Conservation (phyloP, 2,329 filamentous ascomycete genomes). For the Chalaropsis thielavioides region DNA sequence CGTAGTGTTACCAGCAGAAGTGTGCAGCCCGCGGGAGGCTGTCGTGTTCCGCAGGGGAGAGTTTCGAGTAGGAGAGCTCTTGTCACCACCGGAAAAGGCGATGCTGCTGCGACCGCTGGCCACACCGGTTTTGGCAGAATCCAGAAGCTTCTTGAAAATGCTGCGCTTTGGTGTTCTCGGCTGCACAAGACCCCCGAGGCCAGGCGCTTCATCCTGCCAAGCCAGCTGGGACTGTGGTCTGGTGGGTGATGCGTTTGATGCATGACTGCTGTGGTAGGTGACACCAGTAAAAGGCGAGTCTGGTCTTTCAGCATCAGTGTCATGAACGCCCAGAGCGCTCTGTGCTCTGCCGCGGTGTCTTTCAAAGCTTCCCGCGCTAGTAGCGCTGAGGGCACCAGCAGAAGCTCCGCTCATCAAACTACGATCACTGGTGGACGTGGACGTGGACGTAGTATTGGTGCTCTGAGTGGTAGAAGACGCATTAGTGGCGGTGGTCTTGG, state of each 20-base stretch:
- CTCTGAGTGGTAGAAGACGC: constrained; percentile 61
- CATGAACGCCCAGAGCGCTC: constrained; percentile 49
- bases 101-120: constrained; percentile 80
- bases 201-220: constrained; percentile 49
- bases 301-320: constrained; percentile 40
- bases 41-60: constrained; percentile 25
- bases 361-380: constrained; percentile 85
- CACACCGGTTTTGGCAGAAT: constrained; percentile 85
- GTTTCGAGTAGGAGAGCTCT: constrained; percentile 6
- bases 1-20: constrained; percentile 23
- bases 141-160: constrained; percentile 91
- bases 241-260: constrained; percentile 37
- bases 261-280: constrained; percentile 86
- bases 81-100: constrained; percentile 37
- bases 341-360: constrained; percentile 53
- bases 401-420: constrained; percentile 92
- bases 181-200: constrained; percentile 61
- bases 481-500: constrained; percentile 71
- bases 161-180: constrained; percentile 72
- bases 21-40: constrained; percentile 21
- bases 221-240: constrained; percentile 52
- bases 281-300: constrained; percentile 58
- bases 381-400: constrained; percentile 81
- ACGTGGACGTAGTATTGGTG: constrained; percentile 55
- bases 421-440: constrained; percentile 62